phyloP scores from a whole-genome alignment of 139 green algal genomes.

The Chlorella sp. region DNA sequence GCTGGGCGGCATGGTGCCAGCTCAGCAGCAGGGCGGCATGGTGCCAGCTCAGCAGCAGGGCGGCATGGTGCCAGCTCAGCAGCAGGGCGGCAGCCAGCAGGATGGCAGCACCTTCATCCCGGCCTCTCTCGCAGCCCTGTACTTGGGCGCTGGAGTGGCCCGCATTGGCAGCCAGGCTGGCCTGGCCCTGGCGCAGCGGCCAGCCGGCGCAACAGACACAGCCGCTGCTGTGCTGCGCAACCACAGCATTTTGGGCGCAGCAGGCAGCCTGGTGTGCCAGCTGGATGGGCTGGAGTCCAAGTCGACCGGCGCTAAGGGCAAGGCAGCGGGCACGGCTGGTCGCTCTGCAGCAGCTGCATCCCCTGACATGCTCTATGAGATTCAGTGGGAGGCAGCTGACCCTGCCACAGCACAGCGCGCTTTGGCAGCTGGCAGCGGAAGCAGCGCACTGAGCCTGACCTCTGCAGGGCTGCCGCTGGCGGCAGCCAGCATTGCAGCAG shows the following conservation, averaged over 20 bases:
- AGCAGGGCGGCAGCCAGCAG: no score
- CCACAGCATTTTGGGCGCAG: conserved; percentile 13
- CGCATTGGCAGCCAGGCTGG: not conserved
- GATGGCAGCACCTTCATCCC: conserved; percentile 21
- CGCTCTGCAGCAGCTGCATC: not conserved
- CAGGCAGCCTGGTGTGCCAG: not conserved
- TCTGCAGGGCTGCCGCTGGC: not conserved
- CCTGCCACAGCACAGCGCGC: not conserved
- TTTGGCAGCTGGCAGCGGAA: not conserved
- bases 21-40: not conserved
- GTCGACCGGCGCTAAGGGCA: conserved; percentile 5
- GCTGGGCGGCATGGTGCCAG: conserved; percentile 39
- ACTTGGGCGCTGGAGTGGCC: not conserved
- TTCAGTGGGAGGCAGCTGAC: conserved; percentile 25
- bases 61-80: not conserved
- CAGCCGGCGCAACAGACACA: not conserved
- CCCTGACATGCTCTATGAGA: conserved; percentile 32
- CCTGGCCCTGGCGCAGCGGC: not conserved
- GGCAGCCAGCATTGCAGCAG: not conserved
- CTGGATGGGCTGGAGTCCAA: conserved; percentile 25
- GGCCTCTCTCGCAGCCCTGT: conserved; percentile 22
- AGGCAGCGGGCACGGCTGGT: no score
- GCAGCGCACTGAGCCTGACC: not conserved
- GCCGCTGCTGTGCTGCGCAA: conserved; percentile 24
- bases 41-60: not conserved